Evolutionary conservation across 208 protist species (phyloP).

Genomic region (Wallacemonas rigidus): DNA sequence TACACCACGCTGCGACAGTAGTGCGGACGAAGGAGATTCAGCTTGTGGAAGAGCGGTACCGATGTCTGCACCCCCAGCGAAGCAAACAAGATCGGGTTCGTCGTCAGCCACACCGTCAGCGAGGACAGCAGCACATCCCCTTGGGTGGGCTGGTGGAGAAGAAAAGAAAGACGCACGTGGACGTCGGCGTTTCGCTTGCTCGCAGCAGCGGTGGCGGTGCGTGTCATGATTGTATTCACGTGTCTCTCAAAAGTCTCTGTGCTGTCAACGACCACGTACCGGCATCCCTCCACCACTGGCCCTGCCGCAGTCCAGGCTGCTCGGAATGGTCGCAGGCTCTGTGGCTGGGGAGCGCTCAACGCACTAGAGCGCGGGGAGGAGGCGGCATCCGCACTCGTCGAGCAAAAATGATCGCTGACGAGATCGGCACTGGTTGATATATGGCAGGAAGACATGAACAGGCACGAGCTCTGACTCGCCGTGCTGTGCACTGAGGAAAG

Average conservation of each 20-base stretch:
- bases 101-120: slow-evolving; percentile 37
- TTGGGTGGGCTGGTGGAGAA: slow-evolving; percentile 18
- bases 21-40: slow-evolving; percentile 38
- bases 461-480: background rate
- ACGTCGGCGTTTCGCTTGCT: slow-evolving; percentile 8
- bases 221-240: slow-evolving; percentile 18
- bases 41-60: slow-evolving; percentile 32
- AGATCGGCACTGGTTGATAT: slow-evolving; percentile 23
- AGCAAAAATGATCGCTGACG: slow-evolving; percentile 19
- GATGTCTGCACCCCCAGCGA: slow-evolving; percentile 31
- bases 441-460: slow-evolving; percentile 50
- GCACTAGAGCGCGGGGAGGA: too few relatives aligned
- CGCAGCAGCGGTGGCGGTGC: background rate
- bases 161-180: slow-evolving; percentile 45
- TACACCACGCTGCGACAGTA: slow-evolving; percentile 38
- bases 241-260: slow-evolving; percentile 25
- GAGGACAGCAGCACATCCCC: slow-evolving; percentile 30
- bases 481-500: background rate
- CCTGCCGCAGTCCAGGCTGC: slow-evolving; percentile 47
- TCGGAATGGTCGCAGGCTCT: background rate
- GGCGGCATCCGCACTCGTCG: too few relatives aligned
- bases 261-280: slow-evolving; percentile 28
- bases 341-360: too few relatives aligned
- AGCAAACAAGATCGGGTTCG: slow-evolving; percentile 33
- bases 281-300: slow-evolving; percentile 39